Conservation (phyloP, 495 filamentous ascomycete species). For the Hypoxylon crocopeplum region DNA sequence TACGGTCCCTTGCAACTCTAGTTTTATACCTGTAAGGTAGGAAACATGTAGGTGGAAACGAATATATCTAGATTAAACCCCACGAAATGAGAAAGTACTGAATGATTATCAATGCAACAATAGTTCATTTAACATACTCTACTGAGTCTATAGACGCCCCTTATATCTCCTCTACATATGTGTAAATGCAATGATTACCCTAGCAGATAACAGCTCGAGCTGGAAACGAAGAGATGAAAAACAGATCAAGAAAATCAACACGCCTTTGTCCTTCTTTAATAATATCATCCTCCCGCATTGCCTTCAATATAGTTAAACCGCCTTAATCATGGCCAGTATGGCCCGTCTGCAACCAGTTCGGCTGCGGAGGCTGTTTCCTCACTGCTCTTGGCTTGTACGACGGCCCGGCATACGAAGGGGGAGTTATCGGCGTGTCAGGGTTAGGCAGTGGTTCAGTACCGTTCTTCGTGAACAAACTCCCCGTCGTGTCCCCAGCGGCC, state of each 20-base stretch:
- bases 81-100: no score
- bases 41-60: no score
- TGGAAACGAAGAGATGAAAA: background rate
- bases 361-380: slow-evolving; percentile 4
- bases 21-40: no score
- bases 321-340: background rate
- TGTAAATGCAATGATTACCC: slow-evolving; percentile 5
- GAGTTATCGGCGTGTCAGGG: background rate
- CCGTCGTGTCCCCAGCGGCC: slow-evolving; percentile 50
- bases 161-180: background rate
- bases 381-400: slow-evolving; percentile 10
- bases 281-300: background rate
- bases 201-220: background rate
- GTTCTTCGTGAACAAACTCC: slow-evolving; percentile 38
- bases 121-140: no score
- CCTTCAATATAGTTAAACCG: no score
- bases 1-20: no score
- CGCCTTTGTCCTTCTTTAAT: background rate
- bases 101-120: no score
- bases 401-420: slow-evolving; percentile 12
- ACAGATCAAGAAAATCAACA: background rate
- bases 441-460: slow-evolving; percentile 16
- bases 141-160: no score
- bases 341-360: background rate
- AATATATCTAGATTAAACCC: no score